These are phyloP conservation scores for Cyclostephanos tholiformis DNA, from an alignment of 108 stramenopile species.

Conservation along the genomic window DNA sequence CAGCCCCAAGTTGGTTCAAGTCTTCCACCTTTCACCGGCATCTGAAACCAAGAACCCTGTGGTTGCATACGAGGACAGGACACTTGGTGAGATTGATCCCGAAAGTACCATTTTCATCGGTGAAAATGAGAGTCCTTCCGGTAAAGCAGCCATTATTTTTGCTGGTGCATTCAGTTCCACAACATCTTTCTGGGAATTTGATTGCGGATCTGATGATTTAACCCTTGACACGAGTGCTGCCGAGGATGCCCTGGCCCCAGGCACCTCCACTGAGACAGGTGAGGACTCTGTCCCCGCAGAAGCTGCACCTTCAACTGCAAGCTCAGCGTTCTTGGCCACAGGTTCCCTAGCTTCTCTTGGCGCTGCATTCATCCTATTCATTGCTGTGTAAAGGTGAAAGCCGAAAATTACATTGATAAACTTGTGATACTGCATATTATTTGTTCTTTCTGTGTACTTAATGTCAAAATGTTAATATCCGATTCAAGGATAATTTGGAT, in stretches of 20 bases:
- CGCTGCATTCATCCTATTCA: neutral
- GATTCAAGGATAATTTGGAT: neutral
- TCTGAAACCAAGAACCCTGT: slow-evolving; percentile 42
- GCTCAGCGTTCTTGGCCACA: neutral
- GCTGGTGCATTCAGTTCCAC: slow-evolving; percentile 47
- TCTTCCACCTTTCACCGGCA: slow-evolving; percentile 53
- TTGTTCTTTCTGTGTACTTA: no score
- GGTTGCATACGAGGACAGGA: slow-evolving; percentile 49
- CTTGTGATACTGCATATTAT: no score
- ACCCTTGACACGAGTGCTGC: neutral
- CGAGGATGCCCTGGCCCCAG: neutral
- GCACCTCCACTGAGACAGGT: neutral
- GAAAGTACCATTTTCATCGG: slow-evolving; percentile 50
- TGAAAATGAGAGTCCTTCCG: slow-evolving; percentile 38
- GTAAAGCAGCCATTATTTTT: slow-evolving; percentile 52
- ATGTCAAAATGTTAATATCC: neutral
- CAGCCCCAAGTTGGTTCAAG: slow-evolving; percentile 31
- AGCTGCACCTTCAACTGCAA: neutral
- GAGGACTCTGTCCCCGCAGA: neutral
- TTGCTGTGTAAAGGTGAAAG: neutral
- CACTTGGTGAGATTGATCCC: slow-evolving; percentile 53
- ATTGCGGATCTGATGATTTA: slow-evolving; percentile 14
- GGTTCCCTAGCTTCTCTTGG: neutral
- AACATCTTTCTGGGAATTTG: slow-evolving; percentile 52
- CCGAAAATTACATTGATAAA: no score